Evolutionary conservation across 2,329 filamentous ascomycete species (phyloP).

Genomic region (Fusarium humuli): DNA sequence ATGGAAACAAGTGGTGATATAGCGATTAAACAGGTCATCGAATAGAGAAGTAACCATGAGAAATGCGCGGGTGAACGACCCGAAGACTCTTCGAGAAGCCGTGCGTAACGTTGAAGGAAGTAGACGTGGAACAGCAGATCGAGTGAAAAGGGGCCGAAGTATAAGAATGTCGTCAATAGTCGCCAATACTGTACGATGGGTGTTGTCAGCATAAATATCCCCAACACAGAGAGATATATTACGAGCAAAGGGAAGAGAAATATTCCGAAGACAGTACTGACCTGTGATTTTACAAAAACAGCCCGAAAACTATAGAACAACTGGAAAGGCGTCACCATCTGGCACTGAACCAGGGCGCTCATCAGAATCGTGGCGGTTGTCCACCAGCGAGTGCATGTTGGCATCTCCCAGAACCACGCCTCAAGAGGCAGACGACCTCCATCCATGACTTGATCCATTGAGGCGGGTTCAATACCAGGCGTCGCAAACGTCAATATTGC

Average conservation of each 20-base stretch:
- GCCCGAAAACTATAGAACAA: slow-evolving; percentile 96
- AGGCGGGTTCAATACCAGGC: not conserved
- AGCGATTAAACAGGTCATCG: slow-evolving; percentile 80
- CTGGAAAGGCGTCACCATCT: slow-evolving; percentile 92
- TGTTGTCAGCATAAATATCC: slow-evolving; percentile 26
- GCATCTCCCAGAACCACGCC: slow-evolving; percentile 99
- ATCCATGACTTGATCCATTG: slow-evolving; percentile 70
- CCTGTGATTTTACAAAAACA: slow-evolving; percentile 92
- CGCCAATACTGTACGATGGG: slow-evolving; percentile 84
- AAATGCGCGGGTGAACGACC: slow-evolving; percentile 92
- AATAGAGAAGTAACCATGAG: slow-evolving; percentile 92
- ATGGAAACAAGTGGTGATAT: slow-evolving; percentile 90
- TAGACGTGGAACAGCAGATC: slow-evolving; percentile 98
- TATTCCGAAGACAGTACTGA: slow-evolving; percentile 55
- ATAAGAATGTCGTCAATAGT: slow-evolving; percentile 94
- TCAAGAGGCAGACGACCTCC: slow-evolving; percentile 82
- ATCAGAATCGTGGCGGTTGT: slow-evolving; percentile 91
- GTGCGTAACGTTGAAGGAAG: slow-evolving; percentile 96
- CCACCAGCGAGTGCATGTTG: slow-evolving; percentile 95
- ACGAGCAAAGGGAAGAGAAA: not conserved
- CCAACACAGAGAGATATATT: not conserved
- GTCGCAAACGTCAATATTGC: not conserved
- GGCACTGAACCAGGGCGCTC: slow-evolving; percentile 90
- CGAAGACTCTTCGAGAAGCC: slow-evolving; percentile 94
- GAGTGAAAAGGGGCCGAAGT: slow-evolving; percentile 93